These are phyloP conservation scores for Stagonosporopsis cucurbitacearum DNA, from an alignment of 2,329 filamentous ascomycete species.

Conservation along the genomic window DNA sequence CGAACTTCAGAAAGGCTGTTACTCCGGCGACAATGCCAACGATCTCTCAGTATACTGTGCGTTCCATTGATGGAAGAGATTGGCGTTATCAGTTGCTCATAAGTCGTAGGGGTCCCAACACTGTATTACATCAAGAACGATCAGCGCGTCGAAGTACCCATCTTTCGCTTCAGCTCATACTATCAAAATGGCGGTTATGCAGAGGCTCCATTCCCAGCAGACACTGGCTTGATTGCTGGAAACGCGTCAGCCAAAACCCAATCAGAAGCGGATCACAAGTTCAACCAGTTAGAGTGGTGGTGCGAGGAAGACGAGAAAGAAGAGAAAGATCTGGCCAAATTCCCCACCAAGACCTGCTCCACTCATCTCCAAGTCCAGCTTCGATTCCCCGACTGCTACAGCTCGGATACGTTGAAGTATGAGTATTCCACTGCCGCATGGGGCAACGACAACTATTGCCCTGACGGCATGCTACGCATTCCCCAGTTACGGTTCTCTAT, in stretches of 20 bases:
- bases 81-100: background rate
- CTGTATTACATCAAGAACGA: conserved; percentile 41
- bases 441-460: conserved; percentile 34
- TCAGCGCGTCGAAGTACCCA: conserved; percentile 36
- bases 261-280: conserved; percentile 24
- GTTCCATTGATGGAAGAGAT: background rate
- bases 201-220: conserved; percentile 50
- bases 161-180: conserved; percentile 51
- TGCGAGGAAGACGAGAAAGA: conserved; percentile 2
- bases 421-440: background rate
- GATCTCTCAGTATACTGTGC: conserved; percentile 52
- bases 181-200: conserved; percentile 42
- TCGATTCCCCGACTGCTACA: conserved; percentile 50
- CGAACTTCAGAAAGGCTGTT: conserved; percentile 50
- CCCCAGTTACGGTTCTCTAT: conserved; percentile 53
- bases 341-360: conserved; percentile 40
- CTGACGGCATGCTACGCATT: conserved; percentile 49
- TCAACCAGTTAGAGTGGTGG: conserved; percentile 8
- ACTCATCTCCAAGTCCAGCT: conserved; percentile 43
- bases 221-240: conserved; percentile 48
- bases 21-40: conserved; percentile 51
- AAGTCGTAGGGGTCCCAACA: conserved; percentile 45
- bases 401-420: conserved; percentile 36
- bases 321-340: conserved; percentile 33
- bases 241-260: conserved; percentile 38